Evolutionary conservation across 2,329 filamentous ascomycete genomes (phyloP).

Genomic region (Hymenoscyphus scutula): DNA sequence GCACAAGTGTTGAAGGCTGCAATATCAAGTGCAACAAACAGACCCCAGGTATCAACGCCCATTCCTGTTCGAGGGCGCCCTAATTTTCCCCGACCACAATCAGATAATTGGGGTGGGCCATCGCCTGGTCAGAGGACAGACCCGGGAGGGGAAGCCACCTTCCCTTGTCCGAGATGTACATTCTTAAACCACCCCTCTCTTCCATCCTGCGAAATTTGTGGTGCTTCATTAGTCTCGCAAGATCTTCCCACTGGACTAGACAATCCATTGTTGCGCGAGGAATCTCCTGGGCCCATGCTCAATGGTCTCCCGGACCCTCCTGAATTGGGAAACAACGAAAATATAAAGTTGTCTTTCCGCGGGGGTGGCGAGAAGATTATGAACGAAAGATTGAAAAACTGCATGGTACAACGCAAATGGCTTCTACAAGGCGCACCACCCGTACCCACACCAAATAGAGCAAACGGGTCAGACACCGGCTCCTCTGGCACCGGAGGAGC

Average conservation of each 20-base stretch:
- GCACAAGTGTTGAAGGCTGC: constrained; percentile 82
- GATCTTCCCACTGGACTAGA: constrained; percentile 43
- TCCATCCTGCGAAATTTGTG: constrained; percentile 85
- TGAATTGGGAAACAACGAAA: constrained; percentile 61
- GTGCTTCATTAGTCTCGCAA: constrained; percentile 65
- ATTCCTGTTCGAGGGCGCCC: constrained; percentile 31
- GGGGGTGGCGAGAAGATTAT: constrained; percentile 87
- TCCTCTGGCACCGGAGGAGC: constrained; percentile 34
- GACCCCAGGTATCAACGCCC: constrained; percentile 39
- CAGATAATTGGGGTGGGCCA: constrained; percentile 22
- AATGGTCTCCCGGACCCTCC: constrained; percentile 32
- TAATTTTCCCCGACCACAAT: constrained; percentile 26
- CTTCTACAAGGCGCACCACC: constrained; percentile 86
- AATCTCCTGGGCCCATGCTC: constrained; percentile 76
- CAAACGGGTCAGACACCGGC: constrained; percentile 40
- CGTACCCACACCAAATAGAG: constrained; percentile 61
- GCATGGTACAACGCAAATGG: constrained; percentile 93
- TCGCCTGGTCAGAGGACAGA: constrained; percentile 2
- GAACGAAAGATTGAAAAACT: constrained; percentile 80
- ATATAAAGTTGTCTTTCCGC: constrained; percentile 89
- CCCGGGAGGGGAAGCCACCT: constrained; percentile 42
- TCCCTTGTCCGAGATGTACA: constrained; percentile 82
- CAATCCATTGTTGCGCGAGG: constrained; percentile 51
- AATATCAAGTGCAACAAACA: constrained; percentile 69
- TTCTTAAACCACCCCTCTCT: constrained; percentile 91